phyloP scores from a whole-genome alignment of 306 rosid genomes.

The Quercus robur region DNA sequence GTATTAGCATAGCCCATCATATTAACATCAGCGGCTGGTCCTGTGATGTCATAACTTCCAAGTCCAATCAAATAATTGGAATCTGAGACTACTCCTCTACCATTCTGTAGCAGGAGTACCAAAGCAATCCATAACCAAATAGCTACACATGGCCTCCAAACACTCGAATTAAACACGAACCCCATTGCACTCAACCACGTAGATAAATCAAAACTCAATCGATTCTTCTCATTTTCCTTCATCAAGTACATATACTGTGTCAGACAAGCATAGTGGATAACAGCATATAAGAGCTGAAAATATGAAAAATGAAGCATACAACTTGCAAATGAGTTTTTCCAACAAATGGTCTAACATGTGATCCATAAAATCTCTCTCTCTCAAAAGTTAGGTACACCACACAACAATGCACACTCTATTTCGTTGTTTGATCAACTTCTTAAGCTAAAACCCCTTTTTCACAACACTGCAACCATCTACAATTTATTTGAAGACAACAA shows the following conservation, averaged over 20 bases:
- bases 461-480: too few species aligned
- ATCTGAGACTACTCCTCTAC: slow-evolving; percentile 21
- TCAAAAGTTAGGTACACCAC: too few species aligned
- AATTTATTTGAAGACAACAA: too few species aligned
- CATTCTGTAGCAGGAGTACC: slow-evolving; percentile 8
- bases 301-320: too few species aligned
- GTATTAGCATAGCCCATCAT: slow-evolving; percentile 91
- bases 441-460: neutral
- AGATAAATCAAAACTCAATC: slow-evolving; percentile 3
- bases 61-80: slow-evolving; percentile 76
- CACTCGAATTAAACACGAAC: neutral
- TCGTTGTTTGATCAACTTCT: neutral
- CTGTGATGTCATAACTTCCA: slow-evolving; percentile 92
- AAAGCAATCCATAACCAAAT: slow-evolving; percentile 23
- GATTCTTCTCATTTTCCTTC: slow-evolving; percentile 20
- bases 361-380: too few species aligned
- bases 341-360: too few species aligned
- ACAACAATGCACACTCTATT: neutral
- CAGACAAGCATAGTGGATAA: neutral
- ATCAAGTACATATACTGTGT: neutral
- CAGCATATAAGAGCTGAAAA: neutral
- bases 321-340: too few species aligned
- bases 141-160: slow-evolving; percentile 16
- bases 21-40: slow-evolving; percentile 95
- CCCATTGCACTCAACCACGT: slow-evolving; percentile 27